Base-by-base conservation (phyloP, 1,284 basidiomycete genomes). In the Filobasidium uniguttulatum region DNA sequence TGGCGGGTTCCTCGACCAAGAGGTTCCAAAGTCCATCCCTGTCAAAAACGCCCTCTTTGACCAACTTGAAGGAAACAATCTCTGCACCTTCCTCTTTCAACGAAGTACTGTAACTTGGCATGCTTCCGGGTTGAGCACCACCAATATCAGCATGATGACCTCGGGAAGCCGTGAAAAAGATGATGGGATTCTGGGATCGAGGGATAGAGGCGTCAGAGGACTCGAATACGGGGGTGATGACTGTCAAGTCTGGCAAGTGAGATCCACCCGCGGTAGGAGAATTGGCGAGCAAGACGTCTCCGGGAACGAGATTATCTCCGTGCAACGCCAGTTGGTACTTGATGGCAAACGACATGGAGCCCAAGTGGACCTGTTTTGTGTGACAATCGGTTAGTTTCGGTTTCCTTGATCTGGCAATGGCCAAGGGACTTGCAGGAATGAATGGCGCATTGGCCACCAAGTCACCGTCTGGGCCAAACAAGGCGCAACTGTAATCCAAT, bases 231-330 rank as follows among this genome's bases (percentile, higher is more conserved):
- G 88, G 89, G 0, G 84, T 87, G 65, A 91, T 90, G 60, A 88
- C 76, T 1, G 87, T 89, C 48, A 89, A 88, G 64, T 90, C 86
- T 2, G 84, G 84, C 50, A 86, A 73, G 63, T 86, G 85, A 3
- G 82, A 82, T 64, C 85, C 87, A 51, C 87, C 88, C 6, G 87
- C 85, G 52, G 81, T 77, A 1, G 88, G 88, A 33, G 84, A 86
- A 68, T 90, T 91, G 44, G 85, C 83, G 82, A 90, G 83, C 50
- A 91, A 71, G 15, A 93, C 89, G 66, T 91, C 88, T 15, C 88
- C 88, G 57, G 85, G 81, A 65, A 83, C 81, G 43, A 87, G 71
- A 17, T 71, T 69, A 55, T 75, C 73, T 22, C 54, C 54, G 33
- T 35, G 43, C 22, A 35, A 44, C 6, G 52, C 44, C 58, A 87